These are phyloP conservation scores for Colletotrichum liriopes DNA, from an alignment of 2,329 filamentous ascomycete genomes.

Conservation along the genomic window DNA sequence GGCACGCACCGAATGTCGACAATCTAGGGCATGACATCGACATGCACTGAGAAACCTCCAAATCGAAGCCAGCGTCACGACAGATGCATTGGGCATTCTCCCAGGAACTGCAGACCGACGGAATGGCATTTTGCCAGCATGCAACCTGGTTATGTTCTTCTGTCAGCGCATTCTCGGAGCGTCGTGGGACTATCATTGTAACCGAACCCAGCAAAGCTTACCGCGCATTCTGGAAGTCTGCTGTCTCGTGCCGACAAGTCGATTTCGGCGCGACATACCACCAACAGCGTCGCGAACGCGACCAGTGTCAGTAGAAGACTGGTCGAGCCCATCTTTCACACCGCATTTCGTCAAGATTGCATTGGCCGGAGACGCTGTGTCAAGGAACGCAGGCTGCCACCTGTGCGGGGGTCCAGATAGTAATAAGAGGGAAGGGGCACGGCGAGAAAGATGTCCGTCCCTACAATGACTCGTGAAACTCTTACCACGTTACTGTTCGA, in stretches of 20 bases:
- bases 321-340: not conserved
- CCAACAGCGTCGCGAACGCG: not conserved
- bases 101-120: conserved; percentile 13
- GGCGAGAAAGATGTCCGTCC: not conserved
- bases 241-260: conserved; percentile 16
- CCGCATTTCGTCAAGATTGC: not conserved
- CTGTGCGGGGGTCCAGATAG: not conserved
- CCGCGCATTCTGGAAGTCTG: conserved; percentile 8
- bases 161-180: not conserved
- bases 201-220: not conserved
- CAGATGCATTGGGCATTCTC: conserved; percentile 20
- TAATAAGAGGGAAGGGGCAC: not conserved
- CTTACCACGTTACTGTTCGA: not conserved
- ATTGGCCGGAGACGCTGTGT: not conserved
- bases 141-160: not conserved
- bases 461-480: not conserved
- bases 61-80: conserved; percentile 4
- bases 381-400: not conserved
- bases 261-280: not conserved
- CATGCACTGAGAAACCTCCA: conserved; percentile 28
- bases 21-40: conserved; percentile 24
- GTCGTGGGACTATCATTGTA: not conserved
- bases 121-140: conserved; percentile 16
- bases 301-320: not conserved
- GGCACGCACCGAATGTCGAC: conserved; percentile 19